These are phyloP conservation scores for Paramecium biaurelia DNA, from an alignment of 73 alveolate genomes.

Conservation along the genomic window DNA sequence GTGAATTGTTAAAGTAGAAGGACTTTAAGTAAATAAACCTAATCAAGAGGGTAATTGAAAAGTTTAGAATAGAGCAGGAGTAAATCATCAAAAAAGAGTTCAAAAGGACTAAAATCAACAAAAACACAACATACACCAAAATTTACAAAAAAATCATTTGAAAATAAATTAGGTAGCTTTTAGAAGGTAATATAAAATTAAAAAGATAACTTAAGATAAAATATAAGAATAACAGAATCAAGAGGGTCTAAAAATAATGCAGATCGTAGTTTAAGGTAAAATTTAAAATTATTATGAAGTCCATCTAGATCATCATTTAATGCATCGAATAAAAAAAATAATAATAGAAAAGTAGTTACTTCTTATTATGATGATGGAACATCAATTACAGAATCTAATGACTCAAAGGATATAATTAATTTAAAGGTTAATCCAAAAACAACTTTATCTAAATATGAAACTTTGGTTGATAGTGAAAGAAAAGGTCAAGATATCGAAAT, in stretches of 20 bases:
- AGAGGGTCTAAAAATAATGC: neutral
- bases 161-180: constrained; percentile 8
- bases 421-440: neutral
- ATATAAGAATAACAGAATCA: neutral
- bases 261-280: neutral
- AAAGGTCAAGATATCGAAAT: neutral
- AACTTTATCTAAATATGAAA: neutral
- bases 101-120: neutral
- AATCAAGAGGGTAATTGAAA: neutral
- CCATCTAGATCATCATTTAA: neutral
- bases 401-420: neutral
- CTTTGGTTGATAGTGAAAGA: neutral
- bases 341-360: neutral
- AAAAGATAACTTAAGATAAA: neutral
- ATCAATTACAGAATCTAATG: neutral
- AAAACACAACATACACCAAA: neutral
- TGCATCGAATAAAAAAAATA: neutral
- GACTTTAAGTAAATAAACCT: neutral
- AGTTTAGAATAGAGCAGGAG: neutral
- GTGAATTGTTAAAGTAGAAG: neutral
- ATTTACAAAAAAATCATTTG: neutral
- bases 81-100: neutral
- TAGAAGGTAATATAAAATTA: neutral
- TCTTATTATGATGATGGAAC: neutral
- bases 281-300: neutral